Percentiles rank a stretch among this genome's conserved stretches.
phyloP scores from a whole-genome alignment of 1,284 basidiomycete species.

The Ganoderma meredithae region DNA sequence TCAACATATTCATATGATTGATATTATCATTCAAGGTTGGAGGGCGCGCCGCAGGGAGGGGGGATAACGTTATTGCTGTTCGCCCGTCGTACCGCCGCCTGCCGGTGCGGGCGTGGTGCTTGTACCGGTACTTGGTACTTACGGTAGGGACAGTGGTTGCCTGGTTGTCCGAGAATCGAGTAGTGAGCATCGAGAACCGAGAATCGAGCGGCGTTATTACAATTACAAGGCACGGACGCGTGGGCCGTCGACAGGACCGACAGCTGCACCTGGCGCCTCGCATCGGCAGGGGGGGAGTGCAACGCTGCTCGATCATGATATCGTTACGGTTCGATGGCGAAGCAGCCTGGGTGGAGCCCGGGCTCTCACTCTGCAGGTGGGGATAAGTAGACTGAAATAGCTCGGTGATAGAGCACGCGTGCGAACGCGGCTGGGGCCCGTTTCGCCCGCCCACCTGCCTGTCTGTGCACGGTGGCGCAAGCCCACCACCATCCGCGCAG shows the following conservation, averaged over 20 bases:
- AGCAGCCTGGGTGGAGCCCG: not conserved
- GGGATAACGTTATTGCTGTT: not conserved
- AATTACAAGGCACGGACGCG: not conserved
- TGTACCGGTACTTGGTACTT: not conserved
- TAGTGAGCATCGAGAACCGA: not conserved
- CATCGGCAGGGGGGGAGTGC: not conserved
- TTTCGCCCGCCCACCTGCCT: conserved; percentile 2
- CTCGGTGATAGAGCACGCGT: conserved; percentile 18
- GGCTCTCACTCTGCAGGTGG: not conserved
- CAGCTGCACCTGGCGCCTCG: not conserved
- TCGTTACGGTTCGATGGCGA: not conserved
- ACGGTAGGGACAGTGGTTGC: not conserved
- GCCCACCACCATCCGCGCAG: not conserved
- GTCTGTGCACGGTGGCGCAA: conserved; percentile 2
- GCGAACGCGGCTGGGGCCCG: conserved; percentile 14
- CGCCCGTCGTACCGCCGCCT: not conserved
- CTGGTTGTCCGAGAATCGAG: conserved; percentile 1
- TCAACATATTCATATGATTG: too few relatives aligned
- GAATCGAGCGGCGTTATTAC: conserved; percentile 1
- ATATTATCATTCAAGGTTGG: too few relatives aligned
- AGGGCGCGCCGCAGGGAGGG: not conserved
- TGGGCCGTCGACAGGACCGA: not conserved
- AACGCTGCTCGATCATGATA: not conserved
- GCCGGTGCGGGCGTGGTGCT: conserved; percentile 1
- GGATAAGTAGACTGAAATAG: conserved; percentile 11